Conservation (phyloP, 78 protist genomes). For the Dictyostelium intermedium region DNA sequence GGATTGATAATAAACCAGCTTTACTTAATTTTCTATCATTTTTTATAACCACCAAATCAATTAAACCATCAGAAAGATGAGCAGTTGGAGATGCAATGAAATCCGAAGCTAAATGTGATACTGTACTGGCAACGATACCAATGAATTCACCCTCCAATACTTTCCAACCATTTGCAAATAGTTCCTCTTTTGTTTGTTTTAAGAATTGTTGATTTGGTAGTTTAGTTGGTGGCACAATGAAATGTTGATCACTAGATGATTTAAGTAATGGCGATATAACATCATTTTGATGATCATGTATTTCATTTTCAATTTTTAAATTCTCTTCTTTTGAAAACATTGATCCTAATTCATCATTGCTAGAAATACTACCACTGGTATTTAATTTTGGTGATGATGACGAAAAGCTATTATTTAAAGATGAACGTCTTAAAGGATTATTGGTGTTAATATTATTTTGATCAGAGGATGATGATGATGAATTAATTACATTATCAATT, state of each 20-base stretch:
- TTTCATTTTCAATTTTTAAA: not conserved
- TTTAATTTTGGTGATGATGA: not conserved
- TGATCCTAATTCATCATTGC: not conserved
- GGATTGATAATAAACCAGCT: slow-evolving; percentile 4
- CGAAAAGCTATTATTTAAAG: not conserved
- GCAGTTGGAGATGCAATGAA: slow-evolving; percentile 73
- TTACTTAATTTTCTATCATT: slow-evolving; percentile 18
- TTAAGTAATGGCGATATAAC: not conserved
- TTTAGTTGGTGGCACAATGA: not conserved
- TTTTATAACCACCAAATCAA: slow-evolving; percentile 30
- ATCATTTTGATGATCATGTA: not conserved
- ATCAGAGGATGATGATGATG: not conserved
- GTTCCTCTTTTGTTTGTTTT: not conserved
- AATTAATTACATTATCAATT: not conserved
- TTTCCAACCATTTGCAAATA: slow-evolving; percentile 14
- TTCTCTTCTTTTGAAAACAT: slow-evolving; percentile 1
- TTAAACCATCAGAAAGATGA: slow-evolving; percentile 50
- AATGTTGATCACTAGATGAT: not conserved
- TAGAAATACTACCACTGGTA: not conserved
- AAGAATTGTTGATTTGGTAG: not conserved
- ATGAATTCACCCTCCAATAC: slow-evolving; percentile 63
- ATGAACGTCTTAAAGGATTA: not conserved
- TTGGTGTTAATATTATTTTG: not conserved
- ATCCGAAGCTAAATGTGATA: slow-evolving; percentile 60
- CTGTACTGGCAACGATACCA: slow-evolving; percentile 68